Base-by-base conservation (phyloP, 2,329 filamentous ascomycete species). In the Phaeosphaeria sp. region DNA sequence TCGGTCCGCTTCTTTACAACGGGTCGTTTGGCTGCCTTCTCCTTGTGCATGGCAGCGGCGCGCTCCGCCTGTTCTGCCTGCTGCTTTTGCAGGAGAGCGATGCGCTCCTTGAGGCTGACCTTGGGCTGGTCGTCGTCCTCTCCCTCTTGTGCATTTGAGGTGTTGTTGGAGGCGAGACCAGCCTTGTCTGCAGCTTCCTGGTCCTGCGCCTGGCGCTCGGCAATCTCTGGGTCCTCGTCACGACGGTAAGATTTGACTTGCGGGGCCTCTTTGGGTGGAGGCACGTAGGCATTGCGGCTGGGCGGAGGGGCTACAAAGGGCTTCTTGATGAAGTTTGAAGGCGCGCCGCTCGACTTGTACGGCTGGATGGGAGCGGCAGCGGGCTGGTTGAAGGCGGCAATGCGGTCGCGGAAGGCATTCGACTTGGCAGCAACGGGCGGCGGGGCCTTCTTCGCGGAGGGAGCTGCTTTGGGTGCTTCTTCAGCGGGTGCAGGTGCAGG, bases 301-400 rank as follows among this genome's bases (percentile, higher is more conserved):
- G 95, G 95, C 18, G 95, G 95, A 51, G 95, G 93, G 3, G 95
- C 92, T 55, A 99, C 93, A 71, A 97, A 99, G 0, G 94, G 93
- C 79, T 98, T 98, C 84, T 94, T 97, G 78, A 99, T 89, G 72
- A 98, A 98, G 62, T 84, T 84, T 48, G 85, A 81, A 57, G 86
- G 84, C 11, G 80, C 75, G 1, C 87, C 87, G 58, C 85, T 84
- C 20, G 93, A 92, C 74, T 96, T 96, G 80, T 96, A 94, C 1
- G 95, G 95, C n/a, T 92, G 87, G 59, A 95, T 83, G 9, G 95
- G 95, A 2, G 93, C 88, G 6, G 93, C 92, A 39, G 91, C 87
- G 46, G 91, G 83, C 75, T 94, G 95, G 79, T 99, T 99, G 81
- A 99, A 99, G 46, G 95, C 94, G 33, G 95, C 95, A 74, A 99